Evolutionary conservation across 345 rosid species (phyloP).

Genomic region (Atalantia buxifolia): DNA sequence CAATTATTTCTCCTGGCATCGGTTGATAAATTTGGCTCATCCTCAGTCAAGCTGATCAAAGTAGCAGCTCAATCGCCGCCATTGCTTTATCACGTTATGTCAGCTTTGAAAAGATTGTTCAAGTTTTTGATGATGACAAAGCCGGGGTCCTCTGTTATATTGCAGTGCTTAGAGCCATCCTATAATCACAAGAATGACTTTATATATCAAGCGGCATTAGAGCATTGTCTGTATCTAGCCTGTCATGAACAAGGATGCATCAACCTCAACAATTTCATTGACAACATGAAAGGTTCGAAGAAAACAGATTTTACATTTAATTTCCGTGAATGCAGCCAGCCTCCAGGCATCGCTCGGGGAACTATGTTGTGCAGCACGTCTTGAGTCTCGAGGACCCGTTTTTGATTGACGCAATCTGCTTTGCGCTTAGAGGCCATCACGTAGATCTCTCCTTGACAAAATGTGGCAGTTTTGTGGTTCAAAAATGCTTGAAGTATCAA

Average conservation of each 20-base stretch:
- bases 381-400: constrained; percentile 4
- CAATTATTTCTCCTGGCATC: neutral
- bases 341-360: constrained; percentile 26
- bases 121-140: neutral
- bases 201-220: constrained; percentile 12
- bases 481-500: constrained; percentile 14
- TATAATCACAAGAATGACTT: neutral
- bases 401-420: neutral
- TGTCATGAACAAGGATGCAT: constrained; percentile 18
- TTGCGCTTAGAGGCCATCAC: constrained; percentile 7
- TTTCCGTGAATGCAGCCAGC: constrained; percentile 3
- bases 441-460: constrained; percentile 15
- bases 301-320: neutral
- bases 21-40: constrained; percentile 8
- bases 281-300: constrained; percentile 14
- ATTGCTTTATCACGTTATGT: neutral
- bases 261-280: constrained; percentile 19
- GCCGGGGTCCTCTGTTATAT: constrained; percentile 6
- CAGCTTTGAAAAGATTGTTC: neutral
- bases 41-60: constrained; percentile 15
- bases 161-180: constrained; percentile 1
- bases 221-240: constrained; percentile 16
- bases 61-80: neutral
- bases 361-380: constrained; percentile 29
- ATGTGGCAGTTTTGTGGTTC: constrained; percentile 30